Conservation (phyloP, 129 eudicot species). For the Flaveria bidentis region DNA sequence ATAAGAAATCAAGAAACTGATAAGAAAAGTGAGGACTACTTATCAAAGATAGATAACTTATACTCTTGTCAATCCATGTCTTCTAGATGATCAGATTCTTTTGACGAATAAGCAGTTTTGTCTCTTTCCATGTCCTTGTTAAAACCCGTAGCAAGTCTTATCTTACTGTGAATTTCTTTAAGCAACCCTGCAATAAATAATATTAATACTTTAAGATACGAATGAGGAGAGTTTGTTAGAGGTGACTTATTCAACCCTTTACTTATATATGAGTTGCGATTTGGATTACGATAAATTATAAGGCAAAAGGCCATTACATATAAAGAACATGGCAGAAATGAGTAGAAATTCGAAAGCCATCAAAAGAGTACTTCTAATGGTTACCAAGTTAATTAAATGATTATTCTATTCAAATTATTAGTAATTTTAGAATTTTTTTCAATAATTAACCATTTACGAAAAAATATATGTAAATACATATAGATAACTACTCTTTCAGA, state of each 20-base stretch:
- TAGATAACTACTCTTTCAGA: not conserved
- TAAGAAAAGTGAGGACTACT: not conserved
- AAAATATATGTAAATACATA: not conserved
- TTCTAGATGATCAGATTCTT: constrained; percentile 49
- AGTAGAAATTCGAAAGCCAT: not conserved
- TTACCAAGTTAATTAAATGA: not conserved
- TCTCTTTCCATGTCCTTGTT: constrained; percentile 42
- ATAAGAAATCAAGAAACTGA: not conserved
- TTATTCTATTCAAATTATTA: not conserved
- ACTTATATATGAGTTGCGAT: not conserved
- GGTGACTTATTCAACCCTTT: not conserved
- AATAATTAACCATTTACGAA: not conserved
- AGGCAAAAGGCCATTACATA: not conserved
- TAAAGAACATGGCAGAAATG: not conserved
- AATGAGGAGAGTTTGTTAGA: too few relatives aligned
- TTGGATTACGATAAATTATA: not conserved
- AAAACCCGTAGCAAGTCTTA: constrained; percentile 40
- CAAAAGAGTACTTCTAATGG: not conserved
- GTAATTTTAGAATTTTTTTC: not conserved
- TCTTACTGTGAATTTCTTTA: constrained; percentile 80
- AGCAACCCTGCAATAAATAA: constrained; percentile 57
- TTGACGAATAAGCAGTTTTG: constrained; percentile 48
- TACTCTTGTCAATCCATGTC: constrained; percentile 27
- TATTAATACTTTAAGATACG: too few relatives aligned
- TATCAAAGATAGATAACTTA: not conserved